phyloP scores from a whole-genome alignment of 495 filamentous ascomycete genomes.

The Aspergillus sclerotiicarbonarius region DNA sequence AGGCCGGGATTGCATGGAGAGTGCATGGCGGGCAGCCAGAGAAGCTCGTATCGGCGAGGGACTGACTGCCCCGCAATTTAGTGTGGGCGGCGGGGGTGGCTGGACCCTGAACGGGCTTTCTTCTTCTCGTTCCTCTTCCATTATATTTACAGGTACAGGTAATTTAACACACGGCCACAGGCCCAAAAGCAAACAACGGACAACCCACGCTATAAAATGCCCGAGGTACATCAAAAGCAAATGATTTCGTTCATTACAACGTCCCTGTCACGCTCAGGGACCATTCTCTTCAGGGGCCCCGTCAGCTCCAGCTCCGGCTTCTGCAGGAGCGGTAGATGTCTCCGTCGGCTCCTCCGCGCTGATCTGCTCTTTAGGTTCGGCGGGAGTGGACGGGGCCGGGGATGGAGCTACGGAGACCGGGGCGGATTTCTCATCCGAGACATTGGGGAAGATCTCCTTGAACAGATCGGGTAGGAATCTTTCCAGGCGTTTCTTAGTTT shows the following conservation, averaged over 20 bases:
- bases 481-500: slow-evolving; percentile 85
- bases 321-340: neutral
- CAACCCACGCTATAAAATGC: slow-evolving; percentile 23
- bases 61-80: too few species aligned
- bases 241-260: slow-evolving; percentile 1
- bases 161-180: slow-evolving; percentile 12
- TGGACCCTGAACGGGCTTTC: too few species aligned
- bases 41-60: too few species aligned
- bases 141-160: slow-evolving; percentile 4
- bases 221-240: slow-evolving; percentile 7
- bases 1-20: too few species aligned
- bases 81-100: too few species aligned
- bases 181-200: neutral
- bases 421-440: slow-evolving; percentile 24
- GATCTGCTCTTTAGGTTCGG: neutral
- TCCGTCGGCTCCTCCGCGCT: neutral
- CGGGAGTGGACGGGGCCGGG: slow-evolving; percentile 10
- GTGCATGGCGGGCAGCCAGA: too few species aligned
- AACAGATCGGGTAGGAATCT: slow-evolving; percentile 81
- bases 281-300: slow-evolving; percentile 4
- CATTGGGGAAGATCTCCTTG: slow-evolving; percentile 47
- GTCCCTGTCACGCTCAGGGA: neutral
- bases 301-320: slow-evolving; percentile 1
- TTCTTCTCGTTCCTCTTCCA: too few species aligned
- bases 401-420: slow-evolving; percentile 23